A percentile compares a stretch with the other conserved stretches of the same genome.
Conservation (phyloP, 164 flowering plant species). For the Santalum album region DNA sequence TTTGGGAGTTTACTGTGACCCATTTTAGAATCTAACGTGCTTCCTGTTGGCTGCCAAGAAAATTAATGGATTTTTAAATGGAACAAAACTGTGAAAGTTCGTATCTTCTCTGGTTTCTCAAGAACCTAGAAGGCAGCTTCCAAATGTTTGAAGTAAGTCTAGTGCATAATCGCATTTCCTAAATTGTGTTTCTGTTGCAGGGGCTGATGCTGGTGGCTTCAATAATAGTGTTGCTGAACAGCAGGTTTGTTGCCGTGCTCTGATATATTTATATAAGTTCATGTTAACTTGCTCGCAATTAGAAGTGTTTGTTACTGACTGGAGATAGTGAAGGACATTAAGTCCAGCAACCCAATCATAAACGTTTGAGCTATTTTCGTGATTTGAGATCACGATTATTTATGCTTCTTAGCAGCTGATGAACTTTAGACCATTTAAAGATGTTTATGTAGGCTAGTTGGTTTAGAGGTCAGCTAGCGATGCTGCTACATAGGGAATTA, state of each 20-base stretch:
- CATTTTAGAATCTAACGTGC: no score
- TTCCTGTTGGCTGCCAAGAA: no score
- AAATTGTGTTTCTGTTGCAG: slow-evolving; percentile 27
- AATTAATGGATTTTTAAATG: no score
- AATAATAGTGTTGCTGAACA: slow-evolving; percentile 76
- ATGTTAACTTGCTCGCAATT: no score
- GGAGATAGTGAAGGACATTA: neutral
- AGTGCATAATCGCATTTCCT: neutral
- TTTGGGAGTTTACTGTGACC: no score
- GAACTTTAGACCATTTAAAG: no score
- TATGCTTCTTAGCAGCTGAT: neutral
- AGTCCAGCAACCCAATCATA: neutral
- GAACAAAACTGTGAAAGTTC: no score
- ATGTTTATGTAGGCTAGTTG: no score
- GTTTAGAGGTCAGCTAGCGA: no score
- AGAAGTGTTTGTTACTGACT: neutral
- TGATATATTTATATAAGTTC: no score
- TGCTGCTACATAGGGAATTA: no score
- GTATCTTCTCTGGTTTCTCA: neutral
- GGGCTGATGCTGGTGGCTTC: slow-evolving; percentile 66
- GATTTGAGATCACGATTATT: neutral
- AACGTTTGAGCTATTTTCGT: neutral
- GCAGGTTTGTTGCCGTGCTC: slow-evolving; percentile 39
- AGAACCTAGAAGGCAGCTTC: neutral
- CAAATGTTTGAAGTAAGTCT: no score